Evolutionary conservation across 306 rosid species (phyloP), one percentile per base, ranked within the genome.

Genomic region (Cucumis melo): DNA sequence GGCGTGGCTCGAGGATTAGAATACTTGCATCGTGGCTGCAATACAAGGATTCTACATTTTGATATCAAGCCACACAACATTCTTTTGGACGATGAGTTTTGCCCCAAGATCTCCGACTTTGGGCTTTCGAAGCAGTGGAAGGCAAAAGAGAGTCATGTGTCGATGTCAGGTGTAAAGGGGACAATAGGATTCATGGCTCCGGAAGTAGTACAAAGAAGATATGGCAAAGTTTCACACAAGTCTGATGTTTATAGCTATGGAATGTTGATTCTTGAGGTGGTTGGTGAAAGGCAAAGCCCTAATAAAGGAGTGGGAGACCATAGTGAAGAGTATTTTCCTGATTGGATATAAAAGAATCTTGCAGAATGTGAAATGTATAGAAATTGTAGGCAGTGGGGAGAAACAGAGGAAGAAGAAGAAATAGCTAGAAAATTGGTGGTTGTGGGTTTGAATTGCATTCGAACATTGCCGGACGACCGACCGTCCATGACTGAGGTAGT

Each of bases 31-130:
- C 27, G 46, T 0, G 77, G 77, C 6, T 73, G 77, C 57, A 54
- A 73, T 27, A 73, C 86, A 13, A 93, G 83, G 4, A 87, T 87
- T 78, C 82, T 93, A 78, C 98, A 93, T 81, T 82, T 93, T 10
- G 96, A 93, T 55, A 88, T 91, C 13, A 93, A 93, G 72, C 90
- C 97, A 77, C 87, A 80, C 70, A 93, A 89, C 24, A 91, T 93
- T 77, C 98, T 93, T 44, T 86, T 91, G 7, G 97, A 91, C 79
- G n/a, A 60, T 10, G 75, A 85, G 41, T 93, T 89, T 48, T 27
- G 73, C 5, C 96, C 90, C 34, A 93, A 89, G 78, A 93, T 93
- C 39, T 93, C 96, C 3, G 98, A 91, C 77, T 93, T 93, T 29
- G 97, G 97, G 59, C 89, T 89, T 19, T 48, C 53, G 29, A 65